Base-by-base conservation (phyloP, 805 yeast genomes). In the Kuraishia molischiana region DNA sequence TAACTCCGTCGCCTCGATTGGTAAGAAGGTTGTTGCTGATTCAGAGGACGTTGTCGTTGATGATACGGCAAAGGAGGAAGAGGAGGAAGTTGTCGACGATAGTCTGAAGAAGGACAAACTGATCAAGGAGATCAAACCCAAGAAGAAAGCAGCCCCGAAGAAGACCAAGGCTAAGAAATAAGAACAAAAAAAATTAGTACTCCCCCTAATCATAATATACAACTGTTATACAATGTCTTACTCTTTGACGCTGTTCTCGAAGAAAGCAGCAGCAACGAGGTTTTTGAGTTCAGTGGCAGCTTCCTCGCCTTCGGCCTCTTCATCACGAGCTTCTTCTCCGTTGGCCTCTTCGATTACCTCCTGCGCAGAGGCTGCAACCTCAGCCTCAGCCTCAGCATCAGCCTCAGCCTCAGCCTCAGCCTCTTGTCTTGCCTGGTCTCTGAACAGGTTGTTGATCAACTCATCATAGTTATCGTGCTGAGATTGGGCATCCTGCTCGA, bases 31-130 rank as follows among this genome's bases (percentile, higher is more conserved):
- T 19, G 67, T 64, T 29, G 87, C 86, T 3, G 89, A 80, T 49
- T 65, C 66, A 36, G 94, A 81, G 31, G 90, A 80, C 42, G 86
- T 79, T 2, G 68, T 81, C 30, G 78, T 72, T 19, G 85, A 77
- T 40, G 79, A 74, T 39, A 52, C 45, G 24, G 61, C 65, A 22
- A 28, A 28, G 17, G 69, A 59, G 8, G 73, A 64, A 15, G 67
- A 61, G 14, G 64, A 54, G 19, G 67, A 61, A 4, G 57, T 51
- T 19, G 73, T 61, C 3, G 64, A 60, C 32, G 58, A 64, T 13
- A 84, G 75, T 44, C 50, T 69, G 15, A 67, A 70, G 46, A 78
- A 75, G 62, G 85, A 79, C 50, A 76, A 72, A 51, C 67, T 78
- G 46, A 76, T 80, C 50, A 78, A 77, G 53, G 66, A 66, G 47